phyloP scores from a whole-genome alignment of 2,329 filamentous ascomycete species.

The Colletotrichum euphorbiae region DNA sequence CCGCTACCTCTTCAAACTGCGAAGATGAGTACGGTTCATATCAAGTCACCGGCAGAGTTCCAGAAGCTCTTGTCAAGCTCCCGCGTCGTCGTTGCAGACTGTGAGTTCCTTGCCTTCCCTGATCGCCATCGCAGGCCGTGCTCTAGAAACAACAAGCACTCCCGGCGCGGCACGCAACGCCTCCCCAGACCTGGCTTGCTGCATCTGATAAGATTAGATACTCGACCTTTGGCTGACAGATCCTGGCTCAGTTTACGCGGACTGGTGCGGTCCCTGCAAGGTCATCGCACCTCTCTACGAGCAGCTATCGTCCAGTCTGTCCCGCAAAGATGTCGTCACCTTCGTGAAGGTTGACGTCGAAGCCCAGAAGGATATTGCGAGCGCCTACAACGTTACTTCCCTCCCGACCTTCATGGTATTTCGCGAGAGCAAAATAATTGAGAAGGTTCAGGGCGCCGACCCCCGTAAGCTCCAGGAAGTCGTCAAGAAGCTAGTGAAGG shows the following conservation, averaged over 20 bases:
- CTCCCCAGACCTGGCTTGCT: background rate
- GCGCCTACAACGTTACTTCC: constrained; percentile 78
- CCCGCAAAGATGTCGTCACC: constrained; percentile 77
- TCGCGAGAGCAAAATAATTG: constrained; percentile 74
- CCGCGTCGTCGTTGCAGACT: constrained; percentile 87
- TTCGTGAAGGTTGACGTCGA: constrained; percentile 93
- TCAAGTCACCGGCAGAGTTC: constrained; percentile 71
- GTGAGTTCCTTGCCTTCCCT: constrained; percentile 65
- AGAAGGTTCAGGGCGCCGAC: constrained; percentile 81
- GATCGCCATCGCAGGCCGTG: constrained; percentile 19
- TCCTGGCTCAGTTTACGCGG: constrained; percentile 78
- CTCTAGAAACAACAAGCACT: constrained; percentile 44
- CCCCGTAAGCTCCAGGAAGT: constrained; percentile 75
- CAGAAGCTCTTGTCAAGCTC: constrained; percentile 75
- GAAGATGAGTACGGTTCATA: constrained; percentile 45
- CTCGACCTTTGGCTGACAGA: constrained; percentile 44
- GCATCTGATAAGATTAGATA: constrained; percentile 5
- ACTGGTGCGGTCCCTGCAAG: constrained; percentile 88
- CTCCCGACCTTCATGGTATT: constrained; percentile 95
- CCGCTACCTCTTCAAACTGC: constrained; percentile 40
- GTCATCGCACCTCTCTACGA: constrained; percentile 87
- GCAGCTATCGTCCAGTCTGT: constrained; percentile 76
- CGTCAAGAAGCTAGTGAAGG: constrained; percentile 76
- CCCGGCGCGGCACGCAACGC: background rate
- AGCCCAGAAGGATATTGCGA: constrained; percentile 77